Evolutionary conservation across 306 rosid genomes (phyloP).

Genomic region (Dalbergia cochinchinensis): DNA sequence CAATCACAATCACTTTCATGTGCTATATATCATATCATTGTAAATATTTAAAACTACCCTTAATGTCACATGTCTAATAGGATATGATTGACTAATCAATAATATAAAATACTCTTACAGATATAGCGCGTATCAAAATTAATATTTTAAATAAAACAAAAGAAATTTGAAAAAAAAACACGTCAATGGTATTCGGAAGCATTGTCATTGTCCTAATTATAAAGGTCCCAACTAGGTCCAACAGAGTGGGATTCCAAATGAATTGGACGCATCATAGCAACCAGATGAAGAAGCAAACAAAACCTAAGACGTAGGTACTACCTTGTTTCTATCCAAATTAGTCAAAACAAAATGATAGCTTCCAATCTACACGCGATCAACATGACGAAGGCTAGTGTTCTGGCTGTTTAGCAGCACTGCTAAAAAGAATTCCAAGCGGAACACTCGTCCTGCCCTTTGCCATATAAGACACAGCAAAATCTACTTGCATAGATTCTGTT

Average conservation of each 20-base stretch:
- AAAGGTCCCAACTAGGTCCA: background rate
- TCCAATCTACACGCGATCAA: background rate
- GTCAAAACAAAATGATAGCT: slow-evolving; percentile 4
- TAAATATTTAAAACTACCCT: no score
- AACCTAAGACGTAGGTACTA: background rate
- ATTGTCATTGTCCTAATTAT: background rate
- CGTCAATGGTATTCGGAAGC: background rate
- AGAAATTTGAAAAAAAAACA: no score
- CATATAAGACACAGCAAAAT: background rate
- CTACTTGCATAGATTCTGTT: slow-evolving; percentile 19
- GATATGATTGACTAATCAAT: no score
- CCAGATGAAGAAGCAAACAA: slow-evolving; percentile 29
- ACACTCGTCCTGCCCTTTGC: background rate
- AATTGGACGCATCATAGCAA: background rate
- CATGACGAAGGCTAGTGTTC: background rate
- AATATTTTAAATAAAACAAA: no score
- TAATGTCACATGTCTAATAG: no score
- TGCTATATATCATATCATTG: no score
- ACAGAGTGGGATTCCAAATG: background rate
- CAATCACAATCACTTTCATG: no score
- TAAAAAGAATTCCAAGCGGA: no score
- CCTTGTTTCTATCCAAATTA: background rate
- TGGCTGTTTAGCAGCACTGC: background rate
- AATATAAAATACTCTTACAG: no score
- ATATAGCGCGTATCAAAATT: no score